Conservation (phyloP, 2,329 filamentous ascomycete species). For the Diaporthe amygdali region DNA sequence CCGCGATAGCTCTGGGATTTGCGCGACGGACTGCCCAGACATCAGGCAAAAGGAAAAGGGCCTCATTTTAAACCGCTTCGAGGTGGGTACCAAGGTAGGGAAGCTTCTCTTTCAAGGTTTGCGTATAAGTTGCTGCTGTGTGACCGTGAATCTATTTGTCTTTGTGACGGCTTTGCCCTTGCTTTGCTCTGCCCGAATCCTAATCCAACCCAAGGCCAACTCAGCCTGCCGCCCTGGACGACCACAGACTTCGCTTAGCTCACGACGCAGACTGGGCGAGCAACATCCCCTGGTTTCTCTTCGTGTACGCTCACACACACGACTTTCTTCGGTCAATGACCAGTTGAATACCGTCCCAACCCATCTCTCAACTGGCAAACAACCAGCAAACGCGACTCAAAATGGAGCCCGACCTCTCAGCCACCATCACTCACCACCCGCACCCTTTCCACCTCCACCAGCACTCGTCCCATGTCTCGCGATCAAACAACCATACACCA, state of each 20-base stretch:
- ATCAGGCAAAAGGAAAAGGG: neutral
- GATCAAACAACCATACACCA: constrained; percentile 33
- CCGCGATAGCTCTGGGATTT: constrained; percentile 1
- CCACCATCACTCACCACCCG: constrained; percentile 49
- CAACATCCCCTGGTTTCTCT: neutral
- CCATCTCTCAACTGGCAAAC: neutral
- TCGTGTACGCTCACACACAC: neutral
- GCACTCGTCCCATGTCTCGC: constrained; percentile 29
- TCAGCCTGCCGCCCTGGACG: neutral
- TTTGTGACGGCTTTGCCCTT: neutral
- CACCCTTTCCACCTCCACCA: constrained; percentile 48
- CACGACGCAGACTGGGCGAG: neutral
- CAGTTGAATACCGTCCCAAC: neutral
- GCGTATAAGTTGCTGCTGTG: neutral
- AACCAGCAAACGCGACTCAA: neutral
- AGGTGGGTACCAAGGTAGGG: constrained; percentile 10
- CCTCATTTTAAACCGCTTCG: neutral
- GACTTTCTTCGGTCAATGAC: neutral
- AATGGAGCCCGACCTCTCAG: constrained; percentile 47
- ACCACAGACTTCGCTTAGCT: neutral
- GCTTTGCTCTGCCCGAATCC: neutral
- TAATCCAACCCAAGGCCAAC: neutral
- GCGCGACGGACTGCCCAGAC: neutral
- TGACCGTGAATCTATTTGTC: neutral
- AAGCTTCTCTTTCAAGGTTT: neutral